Conservation (phyloP, 768 basidiomycete genomes). For the Boletus speciosus region DNA sequence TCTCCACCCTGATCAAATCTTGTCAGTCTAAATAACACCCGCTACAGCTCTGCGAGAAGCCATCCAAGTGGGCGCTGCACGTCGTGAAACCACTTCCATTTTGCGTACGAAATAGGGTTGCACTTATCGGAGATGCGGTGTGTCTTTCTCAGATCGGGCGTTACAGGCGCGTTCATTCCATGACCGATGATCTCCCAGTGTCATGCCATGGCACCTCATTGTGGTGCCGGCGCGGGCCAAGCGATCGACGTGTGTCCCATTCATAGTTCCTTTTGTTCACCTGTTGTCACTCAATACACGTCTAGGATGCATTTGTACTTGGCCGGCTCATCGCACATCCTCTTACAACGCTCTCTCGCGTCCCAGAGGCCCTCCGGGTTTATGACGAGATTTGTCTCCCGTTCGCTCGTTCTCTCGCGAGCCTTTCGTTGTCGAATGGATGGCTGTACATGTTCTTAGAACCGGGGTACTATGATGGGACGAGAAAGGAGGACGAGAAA, state of each 20-base stretch:
- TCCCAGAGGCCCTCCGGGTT: conserved; percentile 3
- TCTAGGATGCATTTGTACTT: conserved; percentile 21
- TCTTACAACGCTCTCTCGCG: conserved; percentile 1
- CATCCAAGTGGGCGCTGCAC: conserved; percentile 45
- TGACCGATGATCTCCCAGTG: neutral
- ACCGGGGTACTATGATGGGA: conserved; percentile 23
- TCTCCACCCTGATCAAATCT: neutral
- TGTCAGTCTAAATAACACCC: neutral
- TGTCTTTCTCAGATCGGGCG: neutral
- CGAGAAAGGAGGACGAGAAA: conserved; percentile 1
- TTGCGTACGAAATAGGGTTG: conserved; percentile 38
- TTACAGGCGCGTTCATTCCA: neutral
- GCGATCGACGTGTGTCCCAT: conserved; percentile 20
- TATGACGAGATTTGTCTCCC: conserved; percentile 18
- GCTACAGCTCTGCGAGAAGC: conserved; percentile 33
- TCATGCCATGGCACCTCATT: conserved; percentile 25
- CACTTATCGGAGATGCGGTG: conserved; percentile 51
- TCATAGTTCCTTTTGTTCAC: neutral
- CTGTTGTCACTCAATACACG: neutral
- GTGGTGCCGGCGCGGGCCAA: conserved; percentile 24
- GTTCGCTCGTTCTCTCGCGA: conserved; percentile 10
- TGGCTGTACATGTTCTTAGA: conserved; percentile 17
- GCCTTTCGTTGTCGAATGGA: conserved; percentile 15
- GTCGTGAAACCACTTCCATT: conserved; percentile 39
- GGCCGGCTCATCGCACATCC: conserved; percentile 25